These are phyloP conservation scores for Pelargonium citronellum DNA, from an alignment of 441 rosid species.

Conservation along the genomic window DNA sequence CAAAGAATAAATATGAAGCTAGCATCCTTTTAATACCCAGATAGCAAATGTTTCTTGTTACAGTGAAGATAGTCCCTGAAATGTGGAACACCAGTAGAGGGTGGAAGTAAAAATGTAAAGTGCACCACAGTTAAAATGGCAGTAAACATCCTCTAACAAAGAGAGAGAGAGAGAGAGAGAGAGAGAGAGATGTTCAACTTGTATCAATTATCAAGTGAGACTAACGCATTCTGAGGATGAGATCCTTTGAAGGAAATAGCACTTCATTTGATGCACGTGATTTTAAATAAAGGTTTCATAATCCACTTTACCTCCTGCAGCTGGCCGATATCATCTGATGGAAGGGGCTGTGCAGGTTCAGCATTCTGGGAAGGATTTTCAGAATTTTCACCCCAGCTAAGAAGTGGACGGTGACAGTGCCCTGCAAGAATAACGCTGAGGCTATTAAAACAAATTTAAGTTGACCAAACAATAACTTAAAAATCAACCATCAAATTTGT, in stretches of 20 bases:
- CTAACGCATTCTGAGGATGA: background rate
- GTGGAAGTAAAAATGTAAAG: background rate
- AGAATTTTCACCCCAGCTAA: slow-evolving; percentile 36
- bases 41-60: background rate
- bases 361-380: slow-evolving; percentile 32
- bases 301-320: slow-evolving; percentile 33
- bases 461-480: background rate
- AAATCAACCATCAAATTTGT: background rate
- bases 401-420: slow-evolving; percentile 48
- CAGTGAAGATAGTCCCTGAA: background rate
- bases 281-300: background rate
- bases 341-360: slow-evolving; percentile 45
- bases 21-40: too few species aligned
- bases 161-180: too few species aligned
- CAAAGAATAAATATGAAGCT: too few species aligned
- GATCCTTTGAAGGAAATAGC: background rate
- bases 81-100: background rate
- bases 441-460: slow-evolving; percentile 1
- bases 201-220: background rate
- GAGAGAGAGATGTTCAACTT: too few species aligned
- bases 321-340: slow-evolving; percentile 30
- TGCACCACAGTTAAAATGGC: too few species aligned
- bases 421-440: slow-evolving; percentile 35
- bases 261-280: background rate
- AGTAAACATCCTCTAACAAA: too few species aligned